These are phyloP conservation scores for Roridomyces roridus DNA, from an alignment of 768 basidiomycete genomes.

Conservation along the genomic window DNA sequence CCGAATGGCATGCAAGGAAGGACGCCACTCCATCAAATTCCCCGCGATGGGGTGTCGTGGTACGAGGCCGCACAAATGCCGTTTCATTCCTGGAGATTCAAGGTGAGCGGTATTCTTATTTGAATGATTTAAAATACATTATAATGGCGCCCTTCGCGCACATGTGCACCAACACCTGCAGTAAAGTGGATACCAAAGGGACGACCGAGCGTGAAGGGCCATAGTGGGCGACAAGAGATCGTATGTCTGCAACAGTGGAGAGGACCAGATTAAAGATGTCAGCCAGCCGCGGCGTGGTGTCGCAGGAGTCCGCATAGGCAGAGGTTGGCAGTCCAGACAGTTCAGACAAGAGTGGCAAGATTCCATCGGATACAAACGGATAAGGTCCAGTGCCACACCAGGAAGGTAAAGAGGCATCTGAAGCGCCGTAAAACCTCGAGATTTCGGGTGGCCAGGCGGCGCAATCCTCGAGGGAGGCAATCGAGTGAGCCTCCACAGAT, in stretches of 20 bases:
- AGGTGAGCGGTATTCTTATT: neutral
- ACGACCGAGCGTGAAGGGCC: constrained; percentile 1
- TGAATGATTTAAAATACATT: neutral
- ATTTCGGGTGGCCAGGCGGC: neutral
- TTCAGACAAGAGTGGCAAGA: constrained; percentile 3
- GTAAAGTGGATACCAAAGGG: constrained; percentile 1
- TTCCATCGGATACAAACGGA: neutral
- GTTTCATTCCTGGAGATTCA: neutral
- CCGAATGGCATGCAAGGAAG: neutral
- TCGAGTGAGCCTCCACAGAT: constrained; percentile 5
- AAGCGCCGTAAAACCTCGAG: neutral
- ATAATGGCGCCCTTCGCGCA: constrained; percentile 2
- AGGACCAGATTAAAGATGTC: constrained; percentile 3
- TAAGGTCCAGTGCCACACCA: constrained; percentile 14
- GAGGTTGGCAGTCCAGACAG: neutral
- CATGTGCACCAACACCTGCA: neutral
- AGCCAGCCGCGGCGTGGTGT: neutral
- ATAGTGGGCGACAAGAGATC: constrained; percentile 2
- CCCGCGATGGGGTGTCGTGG: neutral
- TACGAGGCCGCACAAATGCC: neutral
- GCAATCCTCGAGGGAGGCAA: constrained; percentile 1
- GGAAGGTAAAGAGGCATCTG: neutral
- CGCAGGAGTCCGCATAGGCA: neutral
- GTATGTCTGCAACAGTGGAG: constrained; percentile 1
- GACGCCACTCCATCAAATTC: neutral